phyloP scores from a whole-genome alignment of 208 protist genomes.

The Phytomonas francai region DNA sequence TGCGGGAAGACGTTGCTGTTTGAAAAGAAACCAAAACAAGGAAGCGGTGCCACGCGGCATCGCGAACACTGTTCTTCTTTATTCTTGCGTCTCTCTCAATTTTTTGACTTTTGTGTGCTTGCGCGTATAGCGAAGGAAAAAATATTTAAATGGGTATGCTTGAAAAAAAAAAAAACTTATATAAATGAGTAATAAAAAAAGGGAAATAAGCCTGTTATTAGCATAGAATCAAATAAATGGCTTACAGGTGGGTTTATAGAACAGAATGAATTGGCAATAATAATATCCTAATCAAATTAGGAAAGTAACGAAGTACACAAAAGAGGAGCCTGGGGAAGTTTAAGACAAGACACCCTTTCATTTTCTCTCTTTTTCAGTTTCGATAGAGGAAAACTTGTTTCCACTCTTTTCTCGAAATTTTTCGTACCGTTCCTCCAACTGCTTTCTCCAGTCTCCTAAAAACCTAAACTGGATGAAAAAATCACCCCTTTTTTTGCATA shows the following conservation, averaged over 20 bases:
- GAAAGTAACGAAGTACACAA: background rate
- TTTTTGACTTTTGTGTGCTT: background rate
- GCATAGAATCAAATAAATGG: background rate
- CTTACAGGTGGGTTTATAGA: background rate
- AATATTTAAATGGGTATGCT: too few species aligned
- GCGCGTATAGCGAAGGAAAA: too few species aligned
- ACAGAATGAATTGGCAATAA: background rate
- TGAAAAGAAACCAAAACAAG: conserved; percentile 38
- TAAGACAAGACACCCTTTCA: background rate
- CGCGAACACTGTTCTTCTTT: background rate
- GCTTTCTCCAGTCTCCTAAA: conserved; percentile 59
- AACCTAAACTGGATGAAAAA: conserved; percentile 73
- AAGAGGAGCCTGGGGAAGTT: background rate
- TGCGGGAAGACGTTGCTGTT: conserved; percentile 93
- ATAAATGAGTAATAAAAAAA: too few species aligned
- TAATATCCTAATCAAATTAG: background rate
- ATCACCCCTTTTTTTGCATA: conserved; percentile 23
- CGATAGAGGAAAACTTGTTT: background rate
- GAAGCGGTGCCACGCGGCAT: conserved; percentile 4
- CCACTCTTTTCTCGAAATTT: conserved; percentile 13
- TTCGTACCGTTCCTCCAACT: conserved; percentile 39
- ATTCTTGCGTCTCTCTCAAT: background rate
- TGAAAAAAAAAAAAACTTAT: too few species aligned
- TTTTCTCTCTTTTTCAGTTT: background rate
- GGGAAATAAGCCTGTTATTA: background rate